Percentiles rank a stretch among this genome's conserved stretches.
phyloP scores from a whole-genome alignment of 768 basidiomycete genomes.

The Podaxis sp. region DNA sequence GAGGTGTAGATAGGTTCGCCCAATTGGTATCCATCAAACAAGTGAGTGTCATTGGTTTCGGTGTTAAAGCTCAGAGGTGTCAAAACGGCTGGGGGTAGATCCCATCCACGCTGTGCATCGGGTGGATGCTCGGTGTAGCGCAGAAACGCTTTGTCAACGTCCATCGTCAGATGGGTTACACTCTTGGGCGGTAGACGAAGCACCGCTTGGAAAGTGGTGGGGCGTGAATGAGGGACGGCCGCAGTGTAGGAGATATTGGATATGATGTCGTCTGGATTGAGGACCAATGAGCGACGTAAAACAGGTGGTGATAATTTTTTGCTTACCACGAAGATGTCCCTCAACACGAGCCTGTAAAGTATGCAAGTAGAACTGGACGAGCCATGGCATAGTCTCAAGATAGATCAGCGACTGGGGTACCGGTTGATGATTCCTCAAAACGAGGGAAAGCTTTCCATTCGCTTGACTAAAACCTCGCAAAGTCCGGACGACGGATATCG shows the following conservation, averaged over 20 bases:
- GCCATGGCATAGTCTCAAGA: constrained; percentile 93
- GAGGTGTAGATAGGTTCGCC: constrained; percentile 54
- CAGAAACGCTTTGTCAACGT: constrained; percentile 80
- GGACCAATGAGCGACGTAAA: not conserved
- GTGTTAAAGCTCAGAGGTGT: constrained; percentile 33
- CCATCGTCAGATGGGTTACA: constrained; percentile 64
- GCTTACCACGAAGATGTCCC: constrained; percentile 27
- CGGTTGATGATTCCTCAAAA: constrained; percentile 58
- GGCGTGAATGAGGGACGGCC: constrained; percentile 64
- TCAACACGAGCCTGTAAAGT: constrained; percentile 58
- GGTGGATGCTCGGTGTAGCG: constrained; percentile 96
- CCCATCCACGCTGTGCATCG: constrained; percentile 94
- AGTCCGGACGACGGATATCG: constrained; percentile 65
- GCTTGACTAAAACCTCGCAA: constrained; percentile 76
- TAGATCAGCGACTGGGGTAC: constrained; percentile 55
- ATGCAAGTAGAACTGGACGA: constrained; percentile 84
- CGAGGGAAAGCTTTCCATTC: constrained; percentile 67
- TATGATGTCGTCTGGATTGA: constrained; percentile 55
- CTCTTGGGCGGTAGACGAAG: constrained; percentile 69
- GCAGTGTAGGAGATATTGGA: constrained; percentile 66
- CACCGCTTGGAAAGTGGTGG: constrained; percentile 73
- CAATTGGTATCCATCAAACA: constrained; percentile 36
- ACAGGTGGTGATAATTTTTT: not conserved
- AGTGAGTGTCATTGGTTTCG: constrained; percentile 18
- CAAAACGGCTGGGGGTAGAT: constrained; percentile 84